Percentiles rank a stretch among this genome's conserved stretches.
Evolutionary conservation across 768 basidiomycete genomes (phyloP).

Genomic region (Rhodotorula babjevae): DNA sequence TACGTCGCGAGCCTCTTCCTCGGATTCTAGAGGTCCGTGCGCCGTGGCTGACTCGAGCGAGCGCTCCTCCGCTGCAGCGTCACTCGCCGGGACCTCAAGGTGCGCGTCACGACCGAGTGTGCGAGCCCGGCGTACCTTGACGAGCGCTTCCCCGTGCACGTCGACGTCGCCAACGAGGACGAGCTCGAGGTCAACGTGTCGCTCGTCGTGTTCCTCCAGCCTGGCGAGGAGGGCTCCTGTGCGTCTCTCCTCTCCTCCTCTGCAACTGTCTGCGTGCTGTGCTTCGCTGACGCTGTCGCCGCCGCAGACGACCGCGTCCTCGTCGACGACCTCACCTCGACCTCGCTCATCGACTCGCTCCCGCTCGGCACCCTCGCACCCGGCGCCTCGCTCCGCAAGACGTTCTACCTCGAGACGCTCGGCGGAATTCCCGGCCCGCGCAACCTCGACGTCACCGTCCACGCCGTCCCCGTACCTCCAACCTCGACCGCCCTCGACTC

Average conservation of each 20-base stretch:
- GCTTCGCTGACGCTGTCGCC: neutral
- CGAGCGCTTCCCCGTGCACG: slow-evolving; percentile 68
- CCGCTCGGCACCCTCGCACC: slow-evolving; percentile 62
- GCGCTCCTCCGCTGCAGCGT: slow-evolving; percentile 42
- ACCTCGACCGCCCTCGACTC: slow-evolving; percentile 47
- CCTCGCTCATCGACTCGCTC: slow-evolving; percentile 69
- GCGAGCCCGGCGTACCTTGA: slow-evolving; percentile 69
- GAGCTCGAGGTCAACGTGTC: slow-evolving; percentile 62
- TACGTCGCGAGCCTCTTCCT: slow-evolving; percentile 16
- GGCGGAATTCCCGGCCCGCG: slow-evolving; percentile 63
- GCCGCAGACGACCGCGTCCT: slow-evolving; percentile 53
- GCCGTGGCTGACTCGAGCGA: neutral
- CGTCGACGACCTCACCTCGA: slow-evolving; percentile 53
- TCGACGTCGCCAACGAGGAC: slow-evolving; percentile 69
- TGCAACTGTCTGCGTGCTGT: no score
- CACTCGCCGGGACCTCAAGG: slow-evolving; percentile 56
- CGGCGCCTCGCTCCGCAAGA: slow-evolving; percentile 59
- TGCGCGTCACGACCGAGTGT: slow-evolving; percentile 59
- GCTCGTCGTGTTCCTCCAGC: slow-evolving; percentile 73
- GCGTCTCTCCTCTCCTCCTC: slow-evolving; percentile 41
- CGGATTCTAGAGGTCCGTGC: no score
- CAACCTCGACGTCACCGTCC: slow-evolving; percentile 73
- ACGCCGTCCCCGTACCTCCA: slow-evolving; percentile 45
- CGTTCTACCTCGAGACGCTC: slow-evolving; percentile 59
- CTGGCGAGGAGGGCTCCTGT: slow-evolving; percentile 72